Conservation (phyloP, 257 asterid species). For the Solanum neorickii region DNA sequence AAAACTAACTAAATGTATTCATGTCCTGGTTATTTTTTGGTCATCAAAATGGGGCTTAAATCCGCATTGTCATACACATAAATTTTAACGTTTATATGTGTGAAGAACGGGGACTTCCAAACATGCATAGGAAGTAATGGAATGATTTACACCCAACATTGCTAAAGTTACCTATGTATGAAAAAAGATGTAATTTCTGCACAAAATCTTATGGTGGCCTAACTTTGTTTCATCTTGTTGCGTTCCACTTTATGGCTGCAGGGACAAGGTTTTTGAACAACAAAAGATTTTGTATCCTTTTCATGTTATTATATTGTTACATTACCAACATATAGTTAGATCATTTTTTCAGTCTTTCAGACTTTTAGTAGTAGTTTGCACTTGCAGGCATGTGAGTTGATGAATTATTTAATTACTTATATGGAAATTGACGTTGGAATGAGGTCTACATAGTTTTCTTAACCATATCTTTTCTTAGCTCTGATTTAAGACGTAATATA, state of each 20-base stretch:
- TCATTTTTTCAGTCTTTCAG: background rate
- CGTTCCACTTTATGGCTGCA: conserved; percentile 15
- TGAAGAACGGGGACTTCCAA: background rate
- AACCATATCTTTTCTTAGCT: conserved; percentile 33
- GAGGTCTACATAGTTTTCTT: conserved; percentile 16
- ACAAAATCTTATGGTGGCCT: background rate
- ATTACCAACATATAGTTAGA: background rate
- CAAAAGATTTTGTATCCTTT: conserved; percentile 91
- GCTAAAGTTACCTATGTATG: background rate
- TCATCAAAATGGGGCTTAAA: background rate
- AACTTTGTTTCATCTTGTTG: background rate
- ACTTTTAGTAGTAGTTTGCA: background rate
- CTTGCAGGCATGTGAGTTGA: background rate
- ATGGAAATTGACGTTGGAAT: background rate
- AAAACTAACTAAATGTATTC: background rate
- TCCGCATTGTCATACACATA: background rate
- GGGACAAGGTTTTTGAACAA: conserved; percentile 85
- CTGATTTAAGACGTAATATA: conserved; percentile 70
- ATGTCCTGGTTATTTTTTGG: background rate
- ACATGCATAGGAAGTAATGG: background rate
- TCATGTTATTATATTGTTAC: background rate
- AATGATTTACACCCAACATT: background rate
- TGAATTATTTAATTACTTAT: background rate
- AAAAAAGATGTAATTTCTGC: background rate
- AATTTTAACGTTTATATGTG: background rate